A percentile compares a stretch with the other conserved stretches of the same genome.
These are phyloP conservation scores for Termitomyces sp. DNA, from an alignment of 768 basidiomycete species.

Conservation along the genomic window DNA sequence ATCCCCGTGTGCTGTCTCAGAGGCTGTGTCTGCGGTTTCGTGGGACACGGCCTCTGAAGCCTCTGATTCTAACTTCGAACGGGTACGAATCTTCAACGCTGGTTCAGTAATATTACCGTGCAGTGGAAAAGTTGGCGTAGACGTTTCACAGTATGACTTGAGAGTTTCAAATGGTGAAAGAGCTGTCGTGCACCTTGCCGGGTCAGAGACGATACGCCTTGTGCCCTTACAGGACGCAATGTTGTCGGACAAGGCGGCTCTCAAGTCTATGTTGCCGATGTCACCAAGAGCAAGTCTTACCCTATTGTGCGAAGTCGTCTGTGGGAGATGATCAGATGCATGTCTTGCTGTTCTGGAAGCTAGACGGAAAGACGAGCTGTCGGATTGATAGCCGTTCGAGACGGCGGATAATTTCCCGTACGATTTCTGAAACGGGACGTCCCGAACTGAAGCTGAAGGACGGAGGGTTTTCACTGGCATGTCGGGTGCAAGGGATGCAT, in stretches of 20 bases:
- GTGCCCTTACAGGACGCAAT: slow-evolving; percentile 10
- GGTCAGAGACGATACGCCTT: slow-evolving; percentile 31
- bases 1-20: neutral
- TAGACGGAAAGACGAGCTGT: neutral
- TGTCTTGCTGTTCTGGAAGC: slow-evolving; percentile 2
- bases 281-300: slow-evolving; percentile 10
- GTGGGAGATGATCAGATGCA: slow-evolving; percentile 7
- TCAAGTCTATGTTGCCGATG: slow-evolving; percentile 19
- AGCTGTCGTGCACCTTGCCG: slow-evolving; percentile 11
- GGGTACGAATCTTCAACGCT: neutral
- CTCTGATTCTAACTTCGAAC: neutral
- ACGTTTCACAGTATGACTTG: neutral
- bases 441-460: neutral
- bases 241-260: slow-evolving; percentile 17
- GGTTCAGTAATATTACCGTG: slow-evolving; percentile 2
- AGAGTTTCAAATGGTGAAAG: neutral
- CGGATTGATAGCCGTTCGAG: neutral
- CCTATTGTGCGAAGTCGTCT: slow-evolving; percentile 1
- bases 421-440: neutral
- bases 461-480: slow-evolving; percentile 5
- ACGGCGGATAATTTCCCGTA: neutral
- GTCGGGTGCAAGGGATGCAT: slow-evolving; percentile 11
- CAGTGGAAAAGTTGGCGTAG: neutral
- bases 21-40: neutral
- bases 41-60: neutral